phyloP scores from a whole-genome alignment of 2,329 filamentous ascomycete species.

The Cladorrhinum sp. region DNA sequence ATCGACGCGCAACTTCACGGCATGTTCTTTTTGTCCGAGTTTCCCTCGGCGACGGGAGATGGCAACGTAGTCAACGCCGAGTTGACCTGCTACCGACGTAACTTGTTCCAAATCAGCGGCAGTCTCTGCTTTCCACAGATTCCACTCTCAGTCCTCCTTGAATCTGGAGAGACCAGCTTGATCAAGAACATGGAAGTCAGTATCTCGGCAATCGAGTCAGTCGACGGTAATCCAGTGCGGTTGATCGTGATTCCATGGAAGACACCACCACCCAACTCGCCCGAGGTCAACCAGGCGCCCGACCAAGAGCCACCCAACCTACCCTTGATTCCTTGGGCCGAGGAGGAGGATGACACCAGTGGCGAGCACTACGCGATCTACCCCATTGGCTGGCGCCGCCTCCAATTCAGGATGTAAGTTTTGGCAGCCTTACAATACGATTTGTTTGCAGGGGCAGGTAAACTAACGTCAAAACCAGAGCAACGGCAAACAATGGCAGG shows the following conservation, averaged over 20 bases:
- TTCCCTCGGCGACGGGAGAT: slow-evolving; percentile 61
- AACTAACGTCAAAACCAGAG: slow-evolving; percentile 46
- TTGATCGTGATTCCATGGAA: slow-evolving; percentile 98
- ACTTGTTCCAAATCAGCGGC: slow-evolving; percentile 93
- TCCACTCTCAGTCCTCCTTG: slow-evolving; percentile 75
- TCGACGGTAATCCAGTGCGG: slow-evolving; percentile 86
- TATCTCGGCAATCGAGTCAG: slow-evolving; percentile 90
- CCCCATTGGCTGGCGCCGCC: slow-evolving; percentile 87
- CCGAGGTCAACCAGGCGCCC: slow-evolving; percentile 59
- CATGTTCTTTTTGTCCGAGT: slow-evolving; percentile 86
- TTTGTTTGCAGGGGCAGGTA: not conserved
- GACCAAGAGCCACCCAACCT: slow-evolving; percentile 87
- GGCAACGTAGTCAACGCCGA: slow-evolving; percentile 67
- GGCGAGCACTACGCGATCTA: slow-evolving; percentile 80
- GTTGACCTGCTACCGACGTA: slow-evolving; percentile 91
- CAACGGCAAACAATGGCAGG: slow-evolving; percentile 92
- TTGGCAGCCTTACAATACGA: not conserved
- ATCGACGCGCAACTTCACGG: slow-evolving; percentile 74
- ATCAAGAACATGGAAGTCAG: slow-evolving; percentile 81
- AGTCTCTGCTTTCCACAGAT: slow-evolving; percentile 40
- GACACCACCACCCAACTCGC: slow-evolving; percentile 77
- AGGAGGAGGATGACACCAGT: slow-evolving; percentile 58
- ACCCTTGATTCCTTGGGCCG: slow-evolving; percentile 66
- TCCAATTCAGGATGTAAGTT: slow-evolving; percentile 80
- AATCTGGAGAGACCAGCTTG: slow-evolving; percentile 78